Evolutionary conservation across 306 rosid species (phyloP).

Genomic region (Acacia crassicarpa): DNA sequence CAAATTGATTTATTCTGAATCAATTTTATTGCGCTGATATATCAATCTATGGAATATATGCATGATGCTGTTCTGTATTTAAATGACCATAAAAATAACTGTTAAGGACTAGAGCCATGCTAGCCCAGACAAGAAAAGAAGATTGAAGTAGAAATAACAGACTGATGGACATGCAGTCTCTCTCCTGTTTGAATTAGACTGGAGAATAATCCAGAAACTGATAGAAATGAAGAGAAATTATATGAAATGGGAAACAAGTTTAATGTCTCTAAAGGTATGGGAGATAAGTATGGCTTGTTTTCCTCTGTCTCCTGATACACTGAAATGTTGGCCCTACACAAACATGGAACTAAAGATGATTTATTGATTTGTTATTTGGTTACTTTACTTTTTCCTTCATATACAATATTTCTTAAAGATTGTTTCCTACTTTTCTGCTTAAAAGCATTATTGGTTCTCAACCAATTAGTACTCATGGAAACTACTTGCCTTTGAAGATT

Average conservation of each 20-base stretch:
- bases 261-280: conserved; percentile 49
- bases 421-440: not conserved
- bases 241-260: conserved; percentile 43
- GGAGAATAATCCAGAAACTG: conserved; percentile 4
- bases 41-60: not conserved
- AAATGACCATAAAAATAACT: not conserved
- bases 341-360: conserved; percentile 7
- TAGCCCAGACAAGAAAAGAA: conserved; percentile 16
- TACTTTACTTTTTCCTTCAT: conserved; percentile 10
- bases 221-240: conserved; percentile 18
- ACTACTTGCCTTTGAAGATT: conserved; percentile 27
- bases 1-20: not conserved
- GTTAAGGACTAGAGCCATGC: conserved; percentile 10
- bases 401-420: not conserved
- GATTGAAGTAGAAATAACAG: conserved; percentile 14
- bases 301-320: conserved; percentile 40
- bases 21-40: not conserved
- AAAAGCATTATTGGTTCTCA: conserved; percentile 20
- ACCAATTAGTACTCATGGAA: conserved; percentile 21
- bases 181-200: conserved; percentile 29
- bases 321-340: conserved; percentile 40
- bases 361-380: not conserved
- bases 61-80: not conserved
- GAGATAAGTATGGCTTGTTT: conserved; percentile 56
- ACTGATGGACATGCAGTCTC: conserved; percentile 23